phyloP scores from a whole-genome alignment of 1,139 yeast genomes.

The Candida albicans region DNA sequence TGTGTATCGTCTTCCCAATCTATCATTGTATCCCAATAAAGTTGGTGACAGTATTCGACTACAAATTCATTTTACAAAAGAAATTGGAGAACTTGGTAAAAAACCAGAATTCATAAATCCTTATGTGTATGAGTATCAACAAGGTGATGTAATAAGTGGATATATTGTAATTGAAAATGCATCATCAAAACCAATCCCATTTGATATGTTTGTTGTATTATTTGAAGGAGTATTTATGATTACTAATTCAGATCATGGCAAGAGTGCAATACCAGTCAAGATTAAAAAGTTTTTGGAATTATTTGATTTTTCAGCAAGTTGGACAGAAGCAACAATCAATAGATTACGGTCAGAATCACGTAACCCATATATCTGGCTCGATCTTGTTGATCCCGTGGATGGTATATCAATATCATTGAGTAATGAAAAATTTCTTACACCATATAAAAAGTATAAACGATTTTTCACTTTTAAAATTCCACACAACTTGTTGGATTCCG shows the following conservation, averaged over 20 bases:
- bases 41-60: slow-evolving; percentile 29
- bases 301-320: slow-evolving; percentile 46
- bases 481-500: slow-evolving; percentile 37
- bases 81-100: slow-evolving; percentile 31
- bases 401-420: slow-evolving; percentile 26
- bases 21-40: slow-evolving; percentile 28
- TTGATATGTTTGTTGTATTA: slow-evolving; percentile 43
- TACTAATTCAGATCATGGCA: slow-evolving; percentile 12
- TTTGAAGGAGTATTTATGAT: slow-evolving; percentile 38
- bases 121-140: slow-evolving; percentile 35
- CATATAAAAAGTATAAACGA: slow-evolving; percentile 35
- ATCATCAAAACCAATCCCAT: slow-evolving; percentile 27
- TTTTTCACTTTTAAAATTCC: slow-evolving; percentile 46
- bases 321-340: slow-evolving; percentile 32
- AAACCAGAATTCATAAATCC: slow-evolving; percentile 35
- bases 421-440: slow-evolving; percentile 25
- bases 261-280: slow-evolving; percentile 16
- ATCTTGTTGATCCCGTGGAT: slow-evolving; percentile 28
- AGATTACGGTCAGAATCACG: slow-evolving; percentile 31
- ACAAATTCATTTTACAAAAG: slow-evolving; percentile 34
- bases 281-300: slow-evolving; percentile 30
- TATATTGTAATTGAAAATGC: slow-evolving; percentile 31
- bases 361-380: slow-evolving; percentile 19
- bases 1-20: slow-evolving; percentile 34
- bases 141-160: slow-evolving; percentile 44